phyloP scores from a whole-genome alignment of 2,329 filamentous ascomycete genomes.

The Arthrobotrys conoides region DNA sequence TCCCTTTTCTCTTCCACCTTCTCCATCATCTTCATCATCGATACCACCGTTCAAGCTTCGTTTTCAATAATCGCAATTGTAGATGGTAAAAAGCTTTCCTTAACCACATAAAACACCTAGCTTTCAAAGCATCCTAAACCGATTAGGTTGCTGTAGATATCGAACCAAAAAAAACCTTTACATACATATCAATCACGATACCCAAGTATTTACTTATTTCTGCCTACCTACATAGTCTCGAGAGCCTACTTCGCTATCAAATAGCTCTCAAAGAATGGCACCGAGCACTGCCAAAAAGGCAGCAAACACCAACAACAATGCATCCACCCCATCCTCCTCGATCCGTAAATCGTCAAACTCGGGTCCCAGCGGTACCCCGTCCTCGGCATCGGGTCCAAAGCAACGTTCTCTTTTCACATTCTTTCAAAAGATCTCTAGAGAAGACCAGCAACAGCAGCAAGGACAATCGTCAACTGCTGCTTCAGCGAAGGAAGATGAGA shows the following conservation, averaged over 20 bases:
- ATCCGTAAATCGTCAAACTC: constrained; percentile 63
- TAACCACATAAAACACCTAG: constrained; percentile 3
- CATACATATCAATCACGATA: constrained; percentile 1
- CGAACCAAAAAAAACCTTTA: constrained; percentile 20
- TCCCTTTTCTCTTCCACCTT: background rate
- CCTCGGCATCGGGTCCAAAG: constrained; percentile 67
- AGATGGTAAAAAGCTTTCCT: constrained; percentile 30
- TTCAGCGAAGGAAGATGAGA: constrained; percentile 70
- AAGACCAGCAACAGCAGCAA: constrained; percentile 70
- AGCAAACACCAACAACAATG: constrained; percentile 63
- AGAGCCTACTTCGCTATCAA: constrained; percentile 60
- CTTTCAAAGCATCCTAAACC: constrained; percentile 5
- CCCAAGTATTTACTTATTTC: background rate
- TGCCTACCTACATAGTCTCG: background rate
- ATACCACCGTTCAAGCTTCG: background rate
- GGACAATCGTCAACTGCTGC: constrained; percentile 76
- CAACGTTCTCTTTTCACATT: constrained; percentile 75
- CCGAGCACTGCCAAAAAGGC: constrained; percentile 65
- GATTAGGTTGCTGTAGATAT: constrained; percentile 17
- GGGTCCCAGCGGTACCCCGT: constrained; percentile 68
- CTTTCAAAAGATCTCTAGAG: constrained; percentile 82
- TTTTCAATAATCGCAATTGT: constrained; percentile 21
- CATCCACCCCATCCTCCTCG: constrained; percentile 63
- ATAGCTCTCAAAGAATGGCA: constrained; percentile 64
- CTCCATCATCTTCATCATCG: constrained; percentile 16